Evolutionary conservation across 257 asterid species (phyloP).

Genomic region (Nyctanthes arbortristis): DNA sequence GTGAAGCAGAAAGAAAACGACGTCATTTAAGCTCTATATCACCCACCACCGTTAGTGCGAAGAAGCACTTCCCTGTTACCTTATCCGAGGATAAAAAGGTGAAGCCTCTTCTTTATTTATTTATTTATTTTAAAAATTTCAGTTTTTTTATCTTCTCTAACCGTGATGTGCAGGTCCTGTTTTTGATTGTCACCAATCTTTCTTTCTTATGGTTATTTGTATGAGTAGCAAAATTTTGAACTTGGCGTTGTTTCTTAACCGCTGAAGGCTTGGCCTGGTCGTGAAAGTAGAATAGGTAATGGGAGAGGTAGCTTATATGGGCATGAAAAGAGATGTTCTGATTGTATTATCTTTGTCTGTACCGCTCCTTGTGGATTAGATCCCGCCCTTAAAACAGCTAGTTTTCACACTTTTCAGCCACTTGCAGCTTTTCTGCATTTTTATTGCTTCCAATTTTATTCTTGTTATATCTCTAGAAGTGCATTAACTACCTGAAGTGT

Average conservation of each 20-base stretch:
- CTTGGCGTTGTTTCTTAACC: neutral
- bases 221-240: constrained; percentile 6
- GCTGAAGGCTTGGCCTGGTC: neutral
- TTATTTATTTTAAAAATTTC: neutral
- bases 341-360: neutral
- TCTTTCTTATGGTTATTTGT: constrained; percentile 4
- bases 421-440: neutral
- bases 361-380: neutral
- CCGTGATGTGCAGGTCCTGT: neutral
- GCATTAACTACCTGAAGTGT: neutral
- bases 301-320: neutral
- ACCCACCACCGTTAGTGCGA: constrained; percentile 59
- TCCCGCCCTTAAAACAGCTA: neutral
- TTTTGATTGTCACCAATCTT: constrained; percentile 1
- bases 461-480: neutral
- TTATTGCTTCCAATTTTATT: too few relatives aligned
- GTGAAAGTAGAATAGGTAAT: neutral
- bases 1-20: constrained; percentile 76
- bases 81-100: constrained; percentile 88
- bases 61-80: constrained; percentile 56
- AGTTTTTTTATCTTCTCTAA: neutral
- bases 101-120: neutral
- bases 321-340: neutral
- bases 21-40: constrained; percentile 75
- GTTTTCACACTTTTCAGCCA: neutral